Evolutionary conservation across 73 alveolate species (phyloP).

Genomic region (Paramecium bursaria): DNA sequence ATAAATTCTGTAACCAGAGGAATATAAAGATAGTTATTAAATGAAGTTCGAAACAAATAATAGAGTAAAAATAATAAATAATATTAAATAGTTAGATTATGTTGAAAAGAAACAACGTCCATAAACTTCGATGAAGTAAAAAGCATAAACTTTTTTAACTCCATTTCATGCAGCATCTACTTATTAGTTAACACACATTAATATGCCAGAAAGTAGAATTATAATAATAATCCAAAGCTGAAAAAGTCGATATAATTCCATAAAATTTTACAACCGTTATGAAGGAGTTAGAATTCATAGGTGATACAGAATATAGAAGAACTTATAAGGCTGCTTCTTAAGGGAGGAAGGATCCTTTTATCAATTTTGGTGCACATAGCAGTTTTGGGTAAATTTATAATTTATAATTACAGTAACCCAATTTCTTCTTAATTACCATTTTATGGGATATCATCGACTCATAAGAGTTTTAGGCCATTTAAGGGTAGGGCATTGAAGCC

Average conservation of each 20-base stretch:
- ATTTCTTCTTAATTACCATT: conserved; percentile 43
- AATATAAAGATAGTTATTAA: conserved; percentile 20
- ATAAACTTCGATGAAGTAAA: conserved; percentile 9
- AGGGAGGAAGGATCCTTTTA: background rate
- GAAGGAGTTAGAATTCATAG: conserved; percentile 37
- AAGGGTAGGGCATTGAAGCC: conserved; percentile 16
- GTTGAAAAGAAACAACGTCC: conserved; percentile 22
- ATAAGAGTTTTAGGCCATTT: conserved; percentile 35
- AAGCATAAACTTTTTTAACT: conserved; percentile 13
- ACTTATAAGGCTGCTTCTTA: background rate
- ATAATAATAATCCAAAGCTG: conserved; percentile 3
- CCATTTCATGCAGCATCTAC: conserved; percentile 58
- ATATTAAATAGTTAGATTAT: conserved; percentile 4
- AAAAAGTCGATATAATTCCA: conserved; percentile 44
- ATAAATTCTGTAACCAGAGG: background rate
- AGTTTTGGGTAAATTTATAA: conserved; percentile 15
- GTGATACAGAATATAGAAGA: conserved; percentile 23
- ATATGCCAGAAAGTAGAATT: conserved; percentile 11
- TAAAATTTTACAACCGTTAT: conserved; percentile 54
- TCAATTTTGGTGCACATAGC: conserved; percentile 63
- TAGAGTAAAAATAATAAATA: conserved; percentile 10
- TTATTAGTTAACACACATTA: conserved; percentile 20
- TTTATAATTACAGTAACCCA: conserved; percentile 23
- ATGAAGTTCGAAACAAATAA: conserved; percentile 51
- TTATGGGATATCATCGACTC: conserved; percentile 33